Conservation (phyloP, 768 basidiomycete genomes). For the Nevesoporus exiguus region DNA sequence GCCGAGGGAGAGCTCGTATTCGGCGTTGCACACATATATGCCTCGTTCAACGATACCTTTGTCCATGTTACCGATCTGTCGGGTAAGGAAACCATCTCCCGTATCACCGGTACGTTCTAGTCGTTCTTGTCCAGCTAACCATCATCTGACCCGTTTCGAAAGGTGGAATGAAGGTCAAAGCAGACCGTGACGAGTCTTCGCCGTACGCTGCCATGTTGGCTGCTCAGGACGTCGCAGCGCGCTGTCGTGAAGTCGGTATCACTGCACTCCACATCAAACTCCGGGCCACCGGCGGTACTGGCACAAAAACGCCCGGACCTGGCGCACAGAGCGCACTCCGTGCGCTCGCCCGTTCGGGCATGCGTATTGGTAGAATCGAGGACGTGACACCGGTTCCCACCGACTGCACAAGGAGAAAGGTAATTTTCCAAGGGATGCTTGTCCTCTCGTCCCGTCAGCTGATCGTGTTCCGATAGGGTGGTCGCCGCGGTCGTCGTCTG, state of each 20-base stretch:
- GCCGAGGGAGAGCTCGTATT: constrained; percentile 96
- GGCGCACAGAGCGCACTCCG: constrained; percentile 98
- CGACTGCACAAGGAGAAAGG: constrained; percentile 97
- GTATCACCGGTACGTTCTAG: constrained; percentile 78
- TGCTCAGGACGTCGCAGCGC: constrained; percentile 92
- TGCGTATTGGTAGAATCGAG: constrained; percentile 97
- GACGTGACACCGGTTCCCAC: constrained; percentile 98
- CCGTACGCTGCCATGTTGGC: constrained; percentile 98
- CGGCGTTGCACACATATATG: constrained; percentile 98
- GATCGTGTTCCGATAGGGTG: constrained; percentile 57
- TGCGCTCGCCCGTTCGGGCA: constrained; percentile 96
- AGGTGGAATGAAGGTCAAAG: constrained; percentile 99
- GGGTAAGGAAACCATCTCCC: constrained; percentile 98
- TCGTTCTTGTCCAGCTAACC: neutral
- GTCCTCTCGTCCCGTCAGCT: neutral
- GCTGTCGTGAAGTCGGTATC: constrained; percentile 98
- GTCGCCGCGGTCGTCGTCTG: constrained; percentile 98
- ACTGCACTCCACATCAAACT: constrained; percentile 99
- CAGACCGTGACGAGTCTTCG: constrained; percentile 98
- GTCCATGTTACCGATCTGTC: constrained; percentile 99
- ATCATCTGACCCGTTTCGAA: constrained; percentile 23
- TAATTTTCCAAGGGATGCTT: constrained; percentile 30
- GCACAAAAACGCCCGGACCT: constrained; percentile 98
- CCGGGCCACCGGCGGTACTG: constrained; percentile 96
- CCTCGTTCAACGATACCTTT: constrained; percentile 99